Evolutionary conservation across 1,284 basidiomycete species (phyloP), one percentile per base, ranked within the genome.

Genomic region (Rhodotorula sp.): DNA sequence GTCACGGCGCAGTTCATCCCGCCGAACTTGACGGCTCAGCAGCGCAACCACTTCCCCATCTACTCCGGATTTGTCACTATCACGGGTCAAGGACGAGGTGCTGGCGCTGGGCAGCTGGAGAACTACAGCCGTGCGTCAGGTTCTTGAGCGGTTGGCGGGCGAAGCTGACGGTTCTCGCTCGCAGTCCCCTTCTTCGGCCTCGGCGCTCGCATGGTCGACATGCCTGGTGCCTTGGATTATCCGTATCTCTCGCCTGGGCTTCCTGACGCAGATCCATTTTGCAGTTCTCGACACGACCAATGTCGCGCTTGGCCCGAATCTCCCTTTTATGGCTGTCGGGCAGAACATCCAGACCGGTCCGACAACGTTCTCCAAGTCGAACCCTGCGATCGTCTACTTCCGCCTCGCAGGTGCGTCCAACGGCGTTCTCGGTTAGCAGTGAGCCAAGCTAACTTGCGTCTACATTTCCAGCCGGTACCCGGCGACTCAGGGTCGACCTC

Each of bases 121-220:
- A 4, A 28, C 0, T 67, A 46, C 58, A 55, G 28, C 9, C 22
- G 61, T 70, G 52, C 53, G 65, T 50, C 20, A n/a, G 15, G 48
- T 30, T 47, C 34, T 40, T 8, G 18, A 4, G 1, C 37, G 1
- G 28, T 3, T 16, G 5, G 28, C 4, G 37, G 15, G 9, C 31
- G 31, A 22, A 2, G 30, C 30, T 13, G 6, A 31, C 53, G n/a
- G 1, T 26, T 22, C 2, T 31, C 8, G 34, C 28, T 8, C n/a
- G 9, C 63, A 67, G 69, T 76, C 16, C 75, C 73, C 3, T 76
- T 68, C 68, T 64, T 76, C n/a, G 75, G 75, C 11, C 58, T 75
- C 2, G 64, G 58, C 5, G 69, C 66, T 9, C 52, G 53, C 24
- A 65, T 75, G 65, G 24, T 65, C 64, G 70, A 75, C 59, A 69